These are phyloP conservation scores for Cytospora paraplurivora DNA, from an alignment of 2,329 filamentous ascomycete species.

Conservation along the genomic window DNA sequence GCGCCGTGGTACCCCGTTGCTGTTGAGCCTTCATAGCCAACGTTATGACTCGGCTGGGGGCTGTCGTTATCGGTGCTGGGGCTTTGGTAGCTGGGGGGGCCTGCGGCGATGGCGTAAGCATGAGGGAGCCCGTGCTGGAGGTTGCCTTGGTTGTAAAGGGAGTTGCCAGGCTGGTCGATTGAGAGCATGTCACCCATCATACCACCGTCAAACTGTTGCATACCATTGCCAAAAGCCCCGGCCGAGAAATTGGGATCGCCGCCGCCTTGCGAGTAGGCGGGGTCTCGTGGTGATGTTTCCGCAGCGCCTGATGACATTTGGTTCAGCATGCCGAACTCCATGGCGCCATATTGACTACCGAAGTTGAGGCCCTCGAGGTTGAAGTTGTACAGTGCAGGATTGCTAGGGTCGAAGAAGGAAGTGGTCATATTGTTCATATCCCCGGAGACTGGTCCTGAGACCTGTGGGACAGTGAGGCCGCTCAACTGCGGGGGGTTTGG, in stretches of 20 bases:
- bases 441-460: conserved; percentile 51
- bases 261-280: conserved; percentile 45
- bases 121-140: conserved; percentile 65
- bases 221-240: conserved; percentile 55
- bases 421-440: conserved; percentile 55
- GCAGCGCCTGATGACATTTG: conserved; percentile 92
- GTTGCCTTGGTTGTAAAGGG: conserved; percentile 57
- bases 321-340: conserved; percentile 94
- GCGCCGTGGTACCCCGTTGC: conserved; percentile 42
- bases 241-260: conserved; percentile 46
- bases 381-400: conserved; percentile 93
- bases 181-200: conserved; percentile 57
- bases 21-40: conserved; percentile 59
- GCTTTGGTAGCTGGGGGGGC: conserved; percentile 63
- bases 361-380: conserved; percentile 94
- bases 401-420: conserved; percentile 82
- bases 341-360: conserved; percentile 90
- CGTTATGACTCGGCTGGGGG: conserved; percentile 55
- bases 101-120: conserved; percentile 65
- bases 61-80: conserved; percentile 67
- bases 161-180: conserved; percentile 51
- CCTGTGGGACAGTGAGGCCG: conserved; percentile 51
- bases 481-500: conserved; percentile 51
- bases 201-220: conserved; percentile 50
- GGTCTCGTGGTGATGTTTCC: conserved; percentile 74